Evolutionary conservation across 1,284 basidiomycete species (phyloP), one percentile per base, ranked within the genome.

Genomic region (Ustilago nuda): DNA sequence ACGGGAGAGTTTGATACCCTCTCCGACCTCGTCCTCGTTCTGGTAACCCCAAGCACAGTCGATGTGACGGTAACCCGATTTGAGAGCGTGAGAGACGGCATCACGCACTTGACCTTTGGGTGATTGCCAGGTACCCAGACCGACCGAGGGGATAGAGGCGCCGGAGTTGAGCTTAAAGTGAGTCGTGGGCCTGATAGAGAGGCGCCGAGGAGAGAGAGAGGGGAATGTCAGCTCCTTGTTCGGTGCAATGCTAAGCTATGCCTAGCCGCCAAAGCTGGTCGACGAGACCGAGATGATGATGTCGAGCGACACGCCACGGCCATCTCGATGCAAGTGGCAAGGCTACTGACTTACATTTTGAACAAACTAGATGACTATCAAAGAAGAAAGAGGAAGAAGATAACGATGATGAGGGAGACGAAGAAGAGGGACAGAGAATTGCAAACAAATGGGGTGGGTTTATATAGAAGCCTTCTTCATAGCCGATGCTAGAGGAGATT

Each of bases 21-120:
- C 83, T 17, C 93, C 94, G 30, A 94, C 93, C 86, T 94, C 92
- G 83, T 91, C 92, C 87, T 96, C 94, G 86, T 96, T 96, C 61
- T 87, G 81, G 69, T 85, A 81, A 41, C 72, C 72, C 72, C 72
- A 76, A 39, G 74, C 74, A 37, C 73, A 72, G 69, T 76, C 68
- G 46, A 83, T 83, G 75, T 81, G 80, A 35, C 79, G 70, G 70
- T 83, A 82, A 51, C 82, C 82, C 15, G 59, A 64, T 62, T 78
- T 74, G 72, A 83, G 72, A 19, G 82, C 82, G 46, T 76, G 78
- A 19, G 80, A 82, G 64, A 92, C 88, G 8, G 87, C 82, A 4
- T 88, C 77, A 56, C 88, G 82, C 4, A 89, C 91, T 79, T 92
- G 64, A 33, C 80, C 81, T 69, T 76, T 76, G 50, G 76, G 77